phyloP scores from a whole-genome alignment of 2,329 filamentous ascomycete genomes.

The Pestalotiopsis sp. region DNA sequence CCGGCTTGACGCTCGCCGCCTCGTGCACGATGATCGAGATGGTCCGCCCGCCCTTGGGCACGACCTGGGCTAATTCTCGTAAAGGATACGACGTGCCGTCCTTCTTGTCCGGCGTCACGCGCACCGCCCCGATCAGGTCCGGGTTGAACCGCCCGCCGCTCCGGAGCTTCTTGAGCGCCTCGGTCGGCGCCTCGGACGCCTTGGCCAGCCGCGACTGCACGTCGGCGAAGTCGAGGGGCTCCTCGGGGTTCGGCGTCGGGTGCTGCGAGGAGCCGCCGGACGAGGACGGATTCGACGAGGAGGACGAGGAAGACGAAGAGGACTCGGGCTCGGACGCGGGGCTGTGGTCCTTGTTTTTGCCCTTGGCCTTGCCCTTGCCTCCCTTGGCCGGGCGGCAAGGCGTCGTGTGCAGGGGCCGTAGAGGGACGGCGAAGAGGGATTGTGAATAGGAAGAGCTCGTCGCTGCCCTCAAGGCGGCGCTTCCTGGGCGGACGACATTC shows the following conservation, averaged over 20 bases:
- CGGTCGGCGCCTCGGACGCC: constrained; percentile 44
- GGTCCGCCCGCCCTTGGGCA: constrained; percentile 46
- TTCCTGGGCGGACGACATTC: constrained; percentile 5
- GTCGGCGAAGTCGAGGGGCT: constrained; percentile 53
- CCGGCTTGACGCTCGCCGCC: constrained; percentile 50
- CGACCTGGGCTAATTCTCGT: constrained; percentile 58
- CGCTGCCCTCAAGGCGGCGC: neutral
- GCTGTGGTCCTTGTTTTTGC: neutral
- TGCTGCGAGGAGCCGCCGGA: constrained; percentile 19
- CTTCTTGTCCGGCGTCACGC: constrained; percentile 38
- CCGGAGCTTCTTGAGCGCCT: constrained; percentile 44
- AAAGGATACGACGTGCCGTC: constrained; percentile 45
- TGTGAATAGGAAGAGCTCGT: neutral
- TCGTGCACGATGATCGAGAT: constrained; percentile 42
- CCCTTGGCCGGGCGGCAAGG: constrained; percentile 8
- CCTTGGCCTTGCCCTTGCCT: constrained; percentile 2
- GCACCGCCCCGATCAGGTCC: constrained; percentile 48
- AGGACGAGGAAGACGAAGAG: neutral
- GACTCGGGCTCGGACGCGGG: neutral
- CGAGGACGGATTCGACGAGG: neutral
- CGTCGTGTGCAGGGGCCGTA: constrained; percentile 13
- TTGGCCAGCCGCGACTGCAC: constrained; percentile 46
- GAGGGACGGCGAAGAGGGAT: neutral
- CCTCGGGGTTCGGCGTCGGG: constrained; percentile 38
- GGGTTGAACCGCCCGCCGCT: constrained; percentile 56